Conservation (phyloP, 352 stramenopile genomes). For the Globisporangium rhizosaccharum region DNA sequence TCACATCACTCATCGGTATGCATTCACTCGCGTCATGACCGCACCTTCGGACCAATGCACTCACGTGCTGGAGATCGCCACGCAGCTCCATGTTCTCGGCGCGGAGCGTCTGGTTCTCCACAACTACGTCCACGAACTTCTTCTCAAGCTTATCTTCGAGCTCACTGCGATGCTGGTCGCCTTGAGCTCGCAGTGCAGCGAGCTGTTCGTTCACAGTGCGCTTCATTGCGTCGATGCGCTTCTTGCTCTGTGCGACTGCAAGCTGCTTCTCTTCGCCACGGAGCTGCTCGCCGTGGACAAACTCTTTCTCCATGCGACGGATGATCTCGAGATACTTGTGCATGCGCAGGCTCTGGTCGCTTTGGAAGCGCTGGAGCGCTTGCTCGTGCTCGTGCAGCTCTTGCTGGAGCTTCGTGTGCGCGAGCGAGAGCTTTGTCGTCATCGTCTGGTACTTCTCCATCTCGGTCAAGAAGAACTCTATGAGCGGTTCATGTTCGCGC, state of each 20-base stretch:
- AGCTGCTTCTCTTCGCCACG: conserved; percentile 31
- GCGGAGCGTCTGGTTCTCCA: conserved; percentile 33
- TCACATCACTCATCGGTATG: neutral
- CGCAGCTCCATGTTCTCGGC: conserved; percentile 38
- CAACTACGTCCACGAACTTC: conserved; percentile 32
- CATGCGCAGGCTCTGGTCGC: conserved; percentile 26
- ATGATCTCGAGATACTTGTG: conserved; percentile 32
- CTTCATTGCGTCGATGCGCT: conserved; percentile 19
- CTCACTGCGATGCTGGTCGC: conserved; percentile 16
- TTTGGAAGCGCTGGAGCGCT: conserved; percentile 20
- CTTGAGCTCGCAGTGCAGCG: conserved; percentile 16
- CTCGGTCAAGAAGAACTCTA: conserved; percentile 44
- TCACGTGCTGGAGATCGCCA: conserved; percentile 21
- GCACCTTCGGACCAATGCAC: conserved; percentile 9
- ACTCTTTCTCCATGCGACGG: conserved; percentile 34
- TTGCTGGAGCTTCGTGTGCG: conserved; percentile 23
- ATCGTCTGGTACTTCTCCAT: conserved; percentile 39
- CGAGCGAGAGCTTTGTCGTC: conserved; percentile 20
- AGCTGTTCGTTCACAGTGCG: conserved; percentile 24
- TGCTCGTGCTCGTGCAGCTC: conserved; percentile 21
- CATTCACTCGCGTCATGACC: neutral
- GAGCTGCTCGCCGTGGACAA: conserved; percentile 23
- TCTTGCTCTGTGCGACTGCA: conserved; percentile 21
- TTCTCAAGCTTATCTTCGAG: conserved; percentile 35
- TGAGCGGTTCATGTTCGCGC: conserved; percentile 26